phyloP scores from a whole-genome alignment of 2,329 filamentous ascomycete species.

The Monosporascus sp. region DNA sequence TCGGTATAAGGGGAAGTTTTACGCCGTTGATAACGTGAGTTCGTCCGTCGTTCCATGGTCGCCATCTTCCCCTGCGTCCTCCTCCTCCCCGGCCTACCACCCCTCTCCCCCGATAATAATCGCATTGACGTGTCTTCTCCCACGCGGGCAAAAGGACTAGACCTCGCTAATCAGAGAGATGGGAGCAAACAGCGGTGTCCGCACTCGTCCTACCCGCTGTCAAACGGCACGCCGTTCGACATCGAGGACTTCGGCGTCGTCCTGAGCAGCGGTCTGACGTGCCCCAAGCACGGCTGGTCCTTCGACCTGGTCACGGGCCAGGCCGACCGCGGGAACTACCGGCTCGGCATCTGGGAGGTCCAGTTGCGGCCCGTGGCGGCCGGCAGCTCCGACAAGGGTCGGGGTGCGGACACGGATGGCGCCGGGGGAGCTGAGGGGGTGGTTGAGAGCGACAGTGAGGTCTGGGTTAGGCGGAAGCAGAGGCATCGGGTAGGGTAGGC shows the following conservation, averaged over 20 bases:
- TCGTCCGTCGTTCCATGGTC: not conserved
- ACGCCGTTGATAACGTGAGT: constrained; percentile 64
- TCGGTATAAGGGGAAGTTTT: constrained; percentile 56
- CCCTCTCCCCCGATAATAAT: not conserved
- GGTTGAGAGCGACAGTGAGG: constrained; percentile 11
- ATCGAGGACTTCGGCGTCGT: constrained; percentile 68
- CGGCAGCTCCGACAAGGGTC: not conserved
- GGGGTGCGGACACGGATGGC: not conserved
- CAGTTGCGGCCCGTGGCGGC: constrained; percentile 37
- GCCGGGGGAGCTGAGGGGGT: constrained; percentile 1
- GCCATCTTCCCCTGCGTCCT: not conserved
- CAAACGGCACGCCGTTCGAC: constrained; percentile 58
- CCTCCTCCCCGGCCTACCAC: not conserved
- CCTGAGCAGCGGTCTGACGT: constrained; percentile 57
- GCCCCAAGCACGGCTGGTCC: constrained; percentile 66
- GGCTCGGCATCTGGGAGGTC: constrained; percentile 59
- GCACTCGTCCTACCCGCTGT: constrained; percentile 62
- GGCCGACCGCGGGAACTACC: constrained; percentile 58
- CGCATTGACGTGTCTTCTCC: not conserved
- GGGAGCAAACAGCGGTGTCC: constrained; percentile 51
- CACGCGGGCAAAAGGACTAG: too few species aligned
- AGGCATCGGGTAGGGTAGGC: constrained; percentile 18
- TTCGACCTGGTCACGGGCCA: constrained; percentile 63
- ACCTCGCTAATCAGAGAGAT: too few species aligned
- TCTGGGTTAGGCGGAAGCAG: constrained; percentile 29